These are phyloP conservation scores for Anthostomella pinea DNA, from an alignment of 2,329 filamentous ascomycete genomes.

Conservation along the genomic window DNA sequence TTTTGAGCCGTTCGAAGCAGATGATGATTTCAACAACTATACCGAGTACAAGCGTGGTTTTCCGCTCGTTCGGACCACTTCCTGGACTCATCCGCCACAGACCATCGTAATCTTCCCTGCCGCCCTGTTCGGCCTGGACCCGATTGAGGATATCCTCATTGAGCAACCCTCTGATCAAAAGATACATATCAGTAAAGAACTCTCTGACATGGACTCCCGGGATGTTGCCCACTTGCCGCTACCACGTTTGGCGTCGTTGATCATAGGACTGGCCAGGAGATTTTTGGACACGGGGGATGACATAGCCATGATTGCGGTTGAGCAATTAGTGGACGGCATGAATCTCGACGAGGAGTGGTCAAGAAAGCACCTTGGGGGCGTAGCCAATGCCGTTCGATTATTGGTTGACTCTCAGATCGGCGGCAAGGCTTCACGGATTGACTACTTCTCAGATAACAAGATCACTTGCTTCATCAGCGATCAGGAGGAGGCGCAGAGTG, in stretches of 20 bases:
- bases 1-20: slow-evolving; percentile 7
- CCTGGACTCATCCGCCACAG: slow-evolving; percentile 6
- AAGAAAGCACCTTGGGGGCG: slow-evolving; percentile 10
- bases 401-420: slow-evolving; percentile 14
- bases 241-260: slow-evolving; percentile 18
- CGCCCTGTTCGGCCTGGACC: slow-evolving; percentile 13
- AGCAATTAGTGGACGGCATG: slow-evolving; percentile 28
- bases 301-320: slow-evolving; percentile 24
- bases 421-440: slow-evolving; percentile 19
- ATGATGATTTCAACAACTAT: slow-evolving; percentile 18
- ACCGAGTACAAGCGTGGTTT: slow-evolving; percentile 25
- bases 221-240: slow-evolving; percentile 17
- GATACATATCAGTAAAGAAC: slow-evolving; percentile 12
- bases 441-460: slow-evolving; percentile 22
- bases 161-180: slow-evolving; percentile 1
- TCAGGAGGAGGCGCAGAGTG: slow-evolving; percentile 15
- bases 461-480: slow-evolving; percentile 24
- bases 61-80: slow-evolving; percentile 16
- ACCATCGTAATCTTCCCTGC: slow-evolving; percentile 17
- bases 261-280: slow-evolving; percentile 15
- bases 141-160: slow-evolving; percentile 8
- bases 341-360: slow-evolving; percentile 22
- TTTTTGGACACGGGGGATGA: slow-evolving; percentile 20
- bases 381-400: slow-evolving; percentile 5
- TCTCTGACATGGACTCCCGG: slow-evolving; percentile 3